Evolutionary conservation across 495 filamentous ascomycete species (phyloP).

Genomic region (Bombardia bombarda): DNA sequence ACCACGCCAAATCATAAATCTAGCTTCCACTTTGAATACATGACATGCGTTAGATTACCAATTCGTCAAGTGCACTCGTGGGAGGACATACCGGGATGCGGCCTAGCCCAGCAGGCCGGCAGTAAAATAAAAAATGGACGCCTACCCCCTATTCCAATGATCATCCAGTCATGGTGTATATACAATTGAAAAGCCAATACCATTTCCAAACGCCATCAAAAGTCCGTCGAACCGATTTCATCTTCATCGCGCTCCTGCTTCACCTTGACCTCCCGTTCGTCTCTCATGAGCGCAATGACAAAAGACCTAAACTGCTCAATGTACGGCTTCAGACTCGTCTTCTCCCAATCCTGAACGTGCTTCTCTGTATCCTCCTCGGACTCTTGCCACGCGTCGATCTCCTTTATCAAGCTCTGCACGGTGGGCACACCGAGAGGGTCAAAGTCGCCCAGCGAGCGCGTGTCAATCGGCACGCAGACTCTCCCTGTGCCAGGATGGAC

Average conservation of each 20-base stretch:
- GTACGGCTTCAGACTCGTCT: conserved; percentile 89
- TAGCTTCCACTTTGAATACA: too few species aligned
- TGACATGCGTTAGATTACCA: too few species aligned
- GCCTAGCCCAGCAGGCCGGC: too few species aligned
- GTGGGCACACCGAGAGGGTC: conserved; percentile 84
- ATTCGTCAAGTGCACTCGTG: too few species aligned
- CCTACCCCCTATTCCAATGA: too few species aligned
- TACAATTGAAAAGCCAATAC: background rate
- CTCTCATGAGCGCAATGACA: conserved; percentile 68
- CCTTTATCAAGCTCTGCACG: conserved; percentile 64
- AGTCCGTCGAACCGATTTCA: conserved; percentile 17
- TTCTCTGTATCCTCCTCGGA: conserved; percentile 29
- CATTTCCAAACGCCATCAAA: background rate
- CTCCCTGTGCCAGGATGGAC: conserved; percentile 90
- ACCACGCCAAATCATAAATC: too few species aligned
- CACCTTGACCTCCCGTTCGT: conserved; percentile 66
- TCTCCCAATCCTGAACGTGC: conserved; percentile 77
- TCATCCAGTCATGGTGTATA: background rate
- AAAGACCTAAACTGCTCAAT: conserved; percentile 82
- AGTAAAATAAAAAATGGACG: too few species aligned
- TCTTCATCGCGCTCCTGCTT: conserved; percentile 55
- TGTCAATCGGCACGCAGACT: conserved; percentile 91
- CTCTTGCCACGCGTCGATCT: conserved; percentile 69
- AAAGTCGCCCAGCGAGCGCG: conserved; percentile 60
- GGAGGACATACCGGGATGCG: too few species aligned